Evolutionary conservation across 2,329 filamentous ascomycete genomes (phyloP), one percentile per base, ranked within the genome.

Genomic region (Fusarium clavum): DNA sequence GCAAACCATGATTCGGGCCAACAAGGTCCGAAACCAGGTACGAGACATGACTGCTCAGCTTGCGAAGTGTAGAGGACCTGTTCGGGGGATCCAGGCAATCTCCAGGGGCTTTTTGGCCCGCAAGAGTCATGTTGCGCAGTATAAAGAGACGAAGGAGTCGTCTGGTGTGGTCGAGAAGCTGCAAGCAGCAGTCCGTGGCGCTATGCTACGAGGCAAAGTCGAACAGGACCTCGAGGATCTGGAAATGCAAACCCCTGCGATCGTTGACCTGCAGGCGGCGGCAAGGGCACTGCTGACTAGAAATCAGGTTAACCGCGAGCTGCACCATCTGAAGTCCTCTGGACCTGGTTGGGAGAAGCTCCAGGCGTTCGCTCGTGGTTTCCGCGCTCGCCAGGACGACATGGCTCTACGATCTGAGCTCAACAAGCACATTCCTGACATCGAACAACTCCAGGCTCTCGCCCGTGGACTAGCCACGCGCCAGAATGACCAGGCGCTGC

Each of bases 1-100:
- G 14, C 96, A 99, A 80, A 97, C 90, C 78, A 84, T 97, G 48
- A 87, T 94, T 77, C 86, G 92, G 75, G 92, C 91, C 24, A 87
- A 86, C 63, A 92, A 90, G 76, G 86, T 84, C 68, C 87, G 89
- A 67, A 80, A 86, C 69, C 83, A 90, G 81, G 83, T 90, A 80
- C 83, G 82, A 75, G 82, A 86, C 69, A 81, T 84, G 71, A 84
- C 79, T 78, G 85, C 84, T 76, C 86, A 91, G 74, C 86, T 94
- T 75, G 84, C 85, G 69, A 83, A 85, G 64, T 90, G 87, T 55
- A 87, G 85, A 69, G 88, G 88, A 57, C 88, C 90, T 52, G 86
- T 94, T 59, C 84, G 87, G 45, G 85, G 88, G 70, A 86, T 94
- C 48, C 90, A 92, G 77, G 87, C 89, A 76, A 79, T 86, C 65